Evolutionary conservation across 1,139 yeast genomes (phyloP), one percentile per base, ranked within the genome.

Genomic region (Blastobotrys petasosporus): DNA sequence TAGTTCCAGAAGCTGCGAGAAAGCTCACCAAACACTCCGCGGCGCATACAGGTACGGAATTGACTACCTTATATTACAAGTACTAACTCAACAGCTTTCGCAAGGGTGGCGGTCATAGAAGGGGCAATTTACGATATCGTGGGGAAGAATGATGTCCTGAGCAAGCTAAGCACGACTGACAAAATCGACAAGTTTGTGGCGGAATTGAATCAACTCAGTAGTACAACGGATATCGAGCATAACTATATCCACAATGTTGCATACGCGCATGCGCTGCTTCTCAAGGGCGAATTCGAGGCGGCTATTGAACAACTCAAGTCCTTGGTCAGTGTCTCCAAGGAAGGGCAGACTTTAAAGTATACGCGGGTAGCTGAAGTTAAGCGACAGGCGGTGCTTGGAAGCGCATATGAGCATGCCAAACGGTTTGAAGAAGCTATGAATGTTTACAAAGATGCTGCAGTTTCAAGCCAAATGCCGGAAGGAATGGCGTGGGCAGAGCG

Each of bases 311-410:
- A 50, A 16, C 41, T 56, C 38, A 30, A 44, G 16, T 40, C 42
- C 20, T 36, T 48, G 37, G 41, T 13, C 9, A 31, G 41, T 25
- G 29, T 32, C 3, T 34, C 41, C 6, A 20, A 38, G 23, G 10
- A 16, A 3, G 20, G 31, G 8, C 20, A 25, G 33, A 17, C 33
- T 3, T 17, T 38, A 15, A 32, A 44, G 28, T 60, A 60, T 44
- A 49, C 59, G 2, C 39, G 42, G 20, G 59, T 53, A 10, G 55
- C 51, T 2, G 46, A 45, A 2, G 44, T 56, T 37, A 59, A 59
- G 46, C 52, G 51, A 28, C 47, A 51, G 7, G 62, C 60, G 4
- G 48, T 61, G 25, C 49, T 60, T 16, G 65, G 61, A 6, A 47
- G 57, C 6, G 59, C 64, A 2, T 53, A 48, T 41, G 63, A 61